Conservation (phyloP, 2,329 filamentous ascomycete species). For the Botrytis fragariae region DNA sequence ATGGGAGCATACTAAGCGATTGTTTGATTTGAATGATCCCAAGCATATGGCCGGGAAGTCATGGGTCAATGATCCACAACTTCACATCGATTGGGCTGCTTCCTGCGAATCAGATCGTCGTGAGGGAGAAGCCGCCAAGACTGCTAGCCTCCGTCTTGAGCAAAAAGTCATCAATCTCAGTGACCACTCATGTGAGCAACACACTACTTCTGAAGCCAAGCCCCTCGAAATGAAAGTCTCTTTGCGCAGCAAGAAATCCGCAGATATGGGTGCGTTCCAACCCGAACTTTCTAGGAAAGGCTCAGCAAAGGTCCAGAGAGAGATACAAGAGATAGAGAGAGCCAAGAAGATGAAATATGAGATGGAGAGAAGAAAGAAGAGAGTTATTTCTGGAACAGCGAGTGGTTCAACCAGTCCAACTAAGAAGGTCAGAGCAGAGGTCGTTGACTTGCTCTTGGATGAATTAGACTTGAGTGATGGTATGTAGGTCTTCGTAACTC, state of each 20-base stretch:
- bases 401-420: conserved; percentile 1
- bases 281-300: background rate
- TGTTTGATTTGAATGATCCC: conserved; percentile 18
- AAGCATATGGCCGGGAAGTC: background rate
- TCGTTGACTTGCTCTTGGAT: background rate
- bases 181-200: background rate
- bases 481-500: background rate
- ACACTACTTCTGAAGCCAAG: background rate
- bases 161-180: background rate
- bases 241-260: background rate
- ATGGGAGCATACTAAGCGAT: conserved; percentile 5
- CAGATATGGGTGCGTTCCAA: background rate
- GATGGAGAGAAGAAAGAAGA: conserved; percentile 4
- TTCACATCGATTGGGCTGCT: background rate
- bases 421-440: background rate
- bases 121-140: background rate
- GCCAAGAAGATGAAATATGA: background rate
- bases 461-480: background rate
- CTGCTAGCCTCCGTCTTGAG: background rate
- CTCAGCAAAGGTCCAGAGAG: background rate
- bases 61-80: background rate
- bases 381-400: background rate
- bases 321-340: background rate
- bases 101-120: background rate
- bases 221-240: background rate